Base-by-base conservation (phyloP, 495 filamentous ascomycete genomes). In the Aspergillus hancockii region DNA sequence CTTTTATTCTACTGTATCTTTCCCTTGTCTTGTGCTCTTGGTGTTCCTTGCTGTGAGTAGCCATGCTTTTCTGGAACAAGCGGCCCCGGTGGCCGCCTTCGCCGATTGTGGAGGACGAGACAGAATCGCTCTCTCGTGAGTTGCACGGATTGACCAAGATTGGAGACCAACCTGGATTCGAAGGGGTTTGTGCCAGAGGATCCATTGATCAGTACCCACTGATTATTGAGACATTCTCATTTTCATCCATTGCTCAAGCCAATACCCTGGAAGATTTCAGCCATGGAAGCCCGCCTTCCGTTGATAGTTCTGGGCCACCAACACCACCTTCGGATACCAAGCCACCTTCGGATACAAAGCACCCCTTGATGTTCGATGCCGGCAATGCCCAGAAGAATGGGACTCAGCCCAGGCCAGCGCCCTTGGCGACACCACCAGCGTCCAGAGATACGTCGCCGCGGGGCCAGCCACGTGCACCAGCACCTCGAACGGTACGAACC, bases 191-290 rank as follows among this genome's bases (percentile, higher is more conserved):
- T 51, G 59, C 46, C 59, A 69, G 78, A 57, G 80, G 80, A 38
- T 69, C 69, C 23, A 61, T 81, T 58, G 76, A 81, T 54, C 80
- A 83, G 55, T 67, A 70, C 19, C 79, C 79, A 0, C 65, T 83
- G 51, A 66, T 83, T 28, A 54, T 78, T 41, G 38, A 25, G 64
- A 73, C 40, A 49, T 63, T 67, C 49, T 60, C 62, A 59, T 59
- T 65, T 41, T 31, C 62, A 0, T 64, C 64, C 1, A 55, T 51
- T 34, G 57, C 57, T 25, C 62, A 62, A 12, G 55, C 55, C 10
- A 14, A 47, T 47, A 47, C 43, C 43, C 19, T 22, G 28, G 58
- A 32, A 36, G 52, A 67, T 38, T 58, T 58, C 30, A 55, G 65
- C 16, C 59, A 70, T 40, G 63, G 59, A 3, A 65, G 63, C 34